Evolutionary conservation across 768 basidiomycete species (phyloP), one percentile per base, ranked within the genome.

Genomic region (Boletus rubescentipes): DNA sequence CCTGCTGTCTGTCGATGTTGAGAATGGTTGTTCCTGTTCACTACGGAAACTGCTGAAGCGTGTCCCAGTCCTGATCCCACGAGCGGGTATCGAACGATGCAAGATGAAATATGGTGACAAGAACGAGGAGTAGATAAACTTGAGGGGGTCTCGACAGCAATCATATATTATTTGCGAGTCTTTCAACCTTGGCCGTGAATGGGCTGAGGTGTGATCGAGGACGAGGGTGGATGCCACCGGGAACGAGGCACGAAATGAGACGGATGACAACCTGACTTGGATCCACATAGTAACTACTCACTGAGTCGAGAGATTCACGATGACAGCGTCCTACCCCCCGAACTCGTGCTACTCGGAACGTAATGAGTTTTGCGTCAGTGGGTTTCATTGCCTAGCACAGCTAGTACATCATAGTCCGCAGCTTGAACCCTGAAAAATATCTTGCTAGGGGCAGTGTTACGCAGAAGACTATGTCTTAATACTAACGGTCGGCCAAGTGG

Each of bases 151-250:
- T 20, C 30, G 34, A 30, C 37, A 26, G 42, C 18, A 3, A 41
- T 44, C 46, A 49, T 45, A 40, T 31, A 41, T 44, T 42, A 49
- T 45, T 45, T 31, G n/a, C n/a, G n/a, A n/a, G 54, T 21, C 37
- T 57, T 36, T 4, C 31, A 35, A 11, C 18, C 18, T 21, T 36
- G 15, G 20, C 23, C 12, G 21, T 10, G 39, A 23, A 42, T 3
- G 3, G 31, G 34, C 14, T 26, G 30, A 52, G 21, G 12, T 15
- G 34, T 34, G 51, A 46, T 49, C 47, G 51, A 37, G 30, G 12
- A 49, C 21, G 12, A 34, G 39, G 23, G 35, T 29, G 8, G 9
- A n/a, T 36, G 32, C 15, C 48, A 31, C 12, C 38, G 14, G 20
- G 1, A 38, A 21, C 23, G 3, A 56, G 54, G 56, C 46, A 49